These are phyloP conservation scores for Colletotrichum cordylinicola DNA, from an alignment of 2,329 filamentous ascomycete genomes.

Conservation along the genomic window DNA sequence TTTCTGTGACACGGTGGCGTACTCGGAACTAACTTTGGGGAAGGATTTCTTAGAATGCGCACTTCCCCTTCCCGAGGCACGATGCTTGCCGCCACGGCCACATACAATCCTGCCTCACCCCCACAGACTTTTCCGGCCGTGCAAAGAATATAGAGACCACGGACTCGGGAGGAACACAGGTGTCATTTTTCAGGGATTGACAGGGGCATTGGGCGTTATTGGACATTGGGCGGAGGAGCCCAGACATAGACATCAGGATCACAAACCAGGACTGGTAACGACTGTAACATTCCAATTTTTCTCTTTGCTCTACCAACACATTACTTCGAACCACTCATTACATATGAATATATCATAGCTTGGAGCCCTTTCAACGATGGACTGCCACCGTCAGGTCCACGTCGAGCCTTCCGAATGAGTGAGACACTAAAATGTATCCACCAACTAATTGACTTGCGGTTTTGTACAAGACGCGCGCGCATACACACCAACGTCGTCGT, in stretches of 20 bases:
- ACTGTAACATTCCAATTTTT: conserved; percentile 13
- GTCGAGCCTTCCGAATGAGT: conserved; percentile 13
- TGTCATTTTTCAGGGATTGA: background rate
- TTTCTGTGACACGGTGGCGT: background rate
- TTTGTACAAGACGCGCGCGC: conserved; percentile 10
- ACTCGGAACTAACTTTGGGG: background rate
- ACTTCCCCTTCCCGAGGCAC: background rate
- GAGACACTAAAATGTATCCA: conserved; percentile 6
- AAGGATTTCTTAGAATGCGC: background rate
- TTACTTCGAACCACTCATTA: conserved; percentile 18
- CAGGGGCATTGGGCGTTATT: background rate
- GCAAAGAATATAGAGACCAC: background rate
- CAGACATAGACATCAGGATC: background rate
- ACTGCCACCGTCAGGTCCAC: conserved; percentile 11
- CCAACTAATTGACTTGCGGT: background rate
- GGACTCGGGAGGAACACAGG: background rate
- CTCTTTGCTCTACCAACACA: conserved; percentile 15
- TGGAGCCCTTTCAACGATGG: background rate
- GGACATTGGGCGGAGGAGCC: background rate
- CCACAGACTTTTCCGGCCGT: background rate
- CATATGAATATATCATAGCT: conserved; percentile 14
- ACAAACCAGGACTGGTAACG: conserved; percentile 11
- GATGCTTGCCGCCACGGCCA: background rate
- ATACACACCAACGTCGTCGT: background rate
- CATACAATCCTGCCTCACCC: background rate